Evolutionary conservation across 2,329 filamentous ascomycete genomes (phyloP).

Genomic region (Paracoccidioides lutzii): DNA sequence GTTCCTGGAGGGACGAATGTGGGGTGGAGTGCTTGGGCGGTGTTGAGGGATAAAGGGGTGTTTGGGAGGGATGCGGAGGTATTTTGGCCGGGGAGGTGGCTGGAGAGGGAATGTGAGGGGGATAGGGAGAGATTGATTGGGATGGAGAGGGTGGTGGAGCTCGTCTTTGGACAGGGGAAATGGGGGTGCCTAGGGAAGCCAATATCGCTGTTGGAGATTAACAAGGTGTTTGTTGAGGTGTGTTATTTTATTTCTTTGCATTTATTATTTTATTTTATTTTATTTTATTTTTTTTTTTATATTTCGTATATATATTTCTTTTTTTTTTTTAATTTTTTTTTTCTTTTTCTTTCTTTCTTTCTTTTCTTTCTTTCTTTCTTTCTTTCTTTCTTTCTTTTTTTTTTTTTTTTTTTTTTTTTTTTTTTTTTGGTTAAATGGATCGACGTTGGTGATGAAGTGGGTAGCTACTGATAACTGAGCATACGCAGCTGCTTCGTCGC

Average conservation of each 20-base stretch:
- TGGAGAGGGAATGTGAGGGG: constrained; percentile 18
- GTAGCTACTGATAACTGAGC: neutral
- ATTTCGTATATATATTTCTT: no score
- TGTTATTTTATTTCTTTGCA: neutral
- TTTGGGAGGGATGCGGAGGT: constrained; percentile 24
- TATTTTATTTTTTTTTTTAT: no score
- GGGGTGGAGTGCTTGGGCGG: constrained; percentile 31
- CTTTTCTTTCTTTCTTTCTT: no score
- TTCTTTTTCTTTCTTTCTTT: no score
- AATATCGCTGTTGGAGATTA: constrained; percentile 5
- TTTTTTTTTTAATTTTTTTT: no score
- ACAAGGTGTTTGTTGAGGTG: constrained; percentile 5
- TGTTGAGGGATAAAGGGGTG: constrained; percentile 23
- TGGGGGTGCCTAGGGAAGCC: constrained; percentile 4
- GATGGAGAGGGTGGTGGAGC: constrained; percentile 3
- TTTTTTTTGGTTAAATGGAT: neutral
- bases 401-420: no score
- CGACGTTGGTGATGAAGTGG: neutral
- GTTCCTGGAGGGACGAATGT: constrained; percentile 38
- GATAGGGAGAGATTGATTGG: neutral
- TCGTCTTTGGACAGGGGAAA: constrained; percentile 5
- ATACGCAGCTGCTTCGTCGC: neutral
- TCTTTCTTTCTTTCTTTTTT: no score
- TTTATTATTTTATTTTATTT: neutral
- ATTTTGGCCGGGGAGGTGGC: constrained; percentile 40